phyloP scores from a whole-genome alignment of 495 filamentous ascomycete genomes.

The Penicillium longicatenatum region DNA sequence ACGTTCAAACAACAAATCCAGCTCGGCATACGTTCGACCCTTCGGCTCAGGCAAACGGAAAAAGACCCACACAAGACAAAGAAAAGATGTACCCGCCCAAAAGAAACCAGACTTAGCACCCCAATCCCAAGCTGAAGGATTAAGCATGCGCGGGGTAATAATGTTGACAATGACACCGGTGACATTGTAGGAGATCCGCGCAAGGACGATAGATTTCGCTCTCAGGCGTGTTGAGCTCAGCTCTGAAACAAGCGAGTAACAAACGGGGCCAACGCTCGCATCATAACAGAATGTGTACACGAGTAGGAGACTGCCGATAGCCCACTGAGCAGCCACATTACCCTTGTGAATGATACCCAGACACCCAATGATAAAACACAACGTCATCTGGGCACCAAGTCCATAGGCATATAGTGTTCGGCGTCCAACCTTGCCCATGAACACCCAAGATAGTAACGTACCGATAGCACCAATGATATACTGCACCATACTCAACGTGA shows the following conservation, averaged over 20 bases:
- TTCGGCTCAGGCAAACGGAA: slow-evolving; percentile 63
- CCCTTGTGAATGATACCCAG: slow-evolving; percentile 52
- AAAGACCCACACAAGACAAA: slow-evolving; percentile 45
- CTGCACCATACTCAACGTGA: slow-evolving; percentile 29
- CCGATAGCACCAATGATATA: slow-evolving; percentile 33
- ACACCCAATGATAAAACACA: slow-evolving; percentile 62
- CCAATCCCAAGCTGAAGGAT: slow-evolving; percentile 63
- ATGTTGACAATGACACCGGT: slow-evolving; percentile 63
- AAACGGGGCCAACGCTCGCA: slow-evolving; percentile 59
- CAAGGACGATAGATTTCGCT: slow-evolving; percentile 63
- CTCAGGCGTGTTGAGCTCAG: slow-evolving; percentile 59
- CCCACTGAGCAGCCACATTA: slow-evolving; percentile 48
- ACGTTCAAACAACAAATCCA: slow-evolving; percentile 45
- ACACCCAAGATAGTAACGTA: slow-evolving; percentile 27
- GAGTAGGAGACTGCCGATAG: slow-evolving; percentile 54
- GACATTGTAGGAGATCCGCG: slow-evolving; percentile 59
- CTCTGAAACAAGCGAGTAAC: slow-evolving; percentile 64
- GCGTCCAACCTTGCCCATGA: slow-evolving; percentile 49
- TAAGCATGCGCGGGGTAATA: slow-evolving; percentile 68
- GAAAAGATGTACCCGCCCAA: slow-evolving; percentile 56
- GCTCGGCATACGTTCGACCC: slow-evolving; percentile 60
- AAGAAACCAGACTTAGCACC: slow-evolving; percentile 69
- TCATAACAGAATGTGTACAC: slow-evolving; percentile 61
- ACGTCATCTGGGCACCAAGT: slow-evolving; percentile 43
- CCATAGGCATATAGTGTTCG: slow-evolving; percentile 56